Base-by-base conservation (phyloP, 768 basidiomycete genomes). In the Pseudohyphozyma bogoriensis region DNA sequence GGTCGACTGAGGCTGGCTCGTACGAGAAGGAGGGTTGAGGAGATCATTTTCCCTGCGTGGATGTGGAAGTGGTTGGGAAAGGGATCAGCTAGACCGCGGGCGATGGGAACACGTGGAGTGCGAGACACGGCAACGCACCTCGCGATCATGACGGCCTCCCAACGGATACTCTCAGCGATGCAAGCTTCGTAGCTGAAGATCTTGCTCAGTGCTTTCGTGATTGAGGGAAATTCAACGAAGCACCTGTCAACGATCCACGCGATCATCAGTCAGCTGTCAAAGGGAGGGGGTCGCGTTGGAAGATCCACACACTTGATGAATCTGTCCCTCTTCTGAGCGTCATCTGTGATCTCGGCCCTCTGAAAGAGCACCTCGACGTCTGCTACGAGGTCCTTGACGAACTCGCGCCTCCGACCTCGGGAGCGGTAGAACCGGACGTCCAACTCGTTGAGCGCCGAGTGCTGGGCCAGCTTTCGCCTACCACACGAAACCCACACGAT, bases 311-410 rank as follows among this genome's bases (percentile, higher is more conserved):
- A 57, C 61, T 32, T 45, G 15, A 53, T 22, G 53, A 59, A 55
- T 1, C 7, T 32, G 11, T 40, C 3, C 16, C n/a, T 22, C 31
- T 26, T 46, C 36, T 37, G 31, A 24, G 32, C 45, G 35, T 60
- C 59, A 6, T 60, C 59, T 6, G 12, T 18, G 0, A 60, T 20
- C 0, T 47, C 56, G 1, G 51, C 56, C 11, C 53, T 42, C 3
- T 42, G 35, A 24, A 58, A 55, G 4, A 63, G 57, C 15, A 47
- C 28, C 24, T 63, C 62, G 52, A 63, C 39, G 31, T 63, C 62
- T 53, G 35, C 35, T 3, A 63, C 26, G 16, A 63, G 42, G n/a
- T 63, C 56, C 29, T 55, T 49, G 24, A 63, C 32, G 10, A 10
- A 36, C 32, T 62, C 61, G 9, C 26, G 6, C 1, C 61, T 29